phyloP scores from a whole-genome alignment of 202 grass and related monocot genomes.

The Zizania palustris region DNA sequence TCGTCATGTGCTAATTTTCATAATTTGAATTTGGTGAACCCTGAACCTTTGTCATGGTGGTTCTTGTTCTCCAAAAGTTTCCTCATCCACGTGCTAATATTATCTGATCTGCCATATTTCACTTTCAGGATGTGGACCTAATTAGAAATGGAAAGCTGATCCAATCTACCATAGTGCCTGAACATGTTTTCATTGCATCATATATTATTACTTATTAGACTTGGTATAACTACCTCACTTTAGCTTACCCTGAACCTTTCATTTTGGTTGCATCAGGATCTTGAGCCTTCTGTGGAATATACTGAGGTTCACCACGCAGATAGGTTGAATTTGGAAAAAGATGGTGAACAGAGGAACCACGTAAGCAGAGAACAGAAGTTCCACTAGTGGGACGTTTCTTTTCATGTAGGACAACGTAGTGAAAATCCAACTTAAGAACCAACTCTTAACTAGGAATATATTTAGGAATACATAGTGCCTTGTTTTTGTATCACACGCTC shows the following conservation, averaged over 20 bases:
- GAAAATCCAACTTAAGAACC: slow-evolving; percentile 29
- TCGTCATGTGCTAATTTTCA: background rate
- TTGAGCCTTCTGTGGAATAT: slow-evolving; percentile 29
- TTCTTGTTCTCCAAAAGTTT: background rate
- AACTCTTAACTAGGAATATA: slow-evolving; percentile 27
- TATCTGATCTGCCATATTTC: slow-evolving; percentile 19
- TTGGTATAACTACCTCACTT: slow-evolving; percentile 18
- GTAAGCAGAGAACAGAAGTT: slow-evolving; percentile 44
- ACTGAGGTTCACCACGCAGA: slow-evolving; percentile 31
- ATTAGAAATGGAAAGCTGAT: slow-evolving; percentile 27
- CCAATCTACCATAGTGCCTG: slow-evolving; percentile 4
- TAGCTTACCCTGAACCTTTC: slow-evolving; percentile 27
- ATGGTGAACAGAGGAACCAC: slow-evolving; percentile 44
- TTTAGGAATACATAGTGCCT: slow-evolving; percentile 13
- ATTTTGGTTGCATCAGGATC: slow-evolving; percentile 34
- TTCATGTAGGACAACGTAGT: background rate
- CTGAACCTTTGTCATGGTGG: slow-evolving; percentile 5
- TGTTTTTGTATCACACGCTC: slow-evolving; percentile 2
- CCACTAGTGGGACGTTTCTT: slow-evolving; percentile 39
- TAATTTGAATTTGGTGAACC: background rate
- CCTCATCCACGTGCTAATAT: background rate
- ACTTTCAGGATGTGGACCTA: background rate
- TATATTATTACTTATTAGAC: background rate
- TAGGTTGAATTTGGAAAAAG: slow-evolving; percentile 43
- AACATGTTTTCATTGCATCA: slow-evolving; percentile 25